These are phyloP conservation scores for Phytophthora pini DNA, from an alignment of 352 stramenopile species.

Conservation along the genomic window DNA sequence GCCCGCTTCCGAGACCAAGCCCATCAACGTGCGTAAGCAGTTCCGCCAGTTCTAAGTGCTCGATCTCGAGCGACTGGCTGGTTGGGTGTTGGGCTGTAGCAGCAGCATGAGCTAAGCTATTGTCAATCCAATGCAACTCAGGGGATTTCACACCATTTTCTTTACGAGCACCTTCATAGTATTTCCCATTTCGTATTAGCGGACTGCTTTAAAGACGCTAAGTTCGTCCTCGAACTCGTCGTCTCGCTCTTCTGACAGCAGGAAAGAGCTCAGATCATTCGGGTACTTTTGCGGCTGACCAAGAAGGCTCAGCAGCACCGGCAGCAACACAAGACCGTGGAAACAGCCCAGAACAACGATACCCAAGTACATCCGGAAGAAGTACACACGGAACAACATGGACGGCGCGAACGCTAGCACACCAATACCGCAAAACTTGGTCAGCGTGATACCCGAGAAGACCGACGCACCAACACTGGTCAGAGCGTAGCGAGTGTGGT, in stretches of 20 bases:
- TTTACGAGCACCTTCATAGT: too few relatives aligned
- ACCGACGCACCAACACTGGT: conserved; percentile 81
- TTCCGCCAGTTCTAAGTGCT: conserved; percentile 98
- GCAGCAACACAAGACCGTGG: conserved; percentile 82
- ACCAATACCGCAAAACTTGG: conserved; percentile 91
- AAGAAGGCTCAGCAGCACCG: conserved; percentile 81
- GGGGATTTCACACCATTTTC: too few relatives aligned
- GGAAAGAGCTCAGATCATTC: conserved; percentile 75
- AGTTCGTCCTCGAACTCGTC: conserved; percentile 61
- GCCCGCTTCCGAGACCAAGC: conserved; percentile 94
- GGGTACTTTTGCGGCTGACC: conserved; percentile 53
- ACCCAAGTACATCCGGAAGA: conserved; percentile 93
- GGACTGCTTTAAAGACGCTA: conserved; percentile 10
- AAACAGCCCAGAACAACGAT: conserved; percentile 90
- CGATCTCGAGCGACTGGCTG: neutral
- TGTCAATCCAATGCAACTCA: too few relatives aligned
- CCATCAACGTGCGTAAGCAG: conserved; percentile 98
- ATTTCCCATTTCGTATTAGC: too few relatives aligned
- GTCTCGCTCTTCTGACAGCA: conserved; percentile 72
- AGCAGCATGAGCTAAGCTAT: too few relatives aligned
- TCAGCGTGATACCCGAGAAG: conserved; percentile 93
- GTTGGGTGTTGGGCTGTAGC: too few relatives aligned
- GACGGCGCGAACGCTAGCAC: conserved; percentile 91
- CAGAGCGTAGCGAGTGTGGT: conserved; percentile 81
- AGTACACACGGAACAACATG: conserved; percentile 93